phyloP scores from a whole-genome alignment of 805 yeast species.

The Yarrowia sp. region DNA sequence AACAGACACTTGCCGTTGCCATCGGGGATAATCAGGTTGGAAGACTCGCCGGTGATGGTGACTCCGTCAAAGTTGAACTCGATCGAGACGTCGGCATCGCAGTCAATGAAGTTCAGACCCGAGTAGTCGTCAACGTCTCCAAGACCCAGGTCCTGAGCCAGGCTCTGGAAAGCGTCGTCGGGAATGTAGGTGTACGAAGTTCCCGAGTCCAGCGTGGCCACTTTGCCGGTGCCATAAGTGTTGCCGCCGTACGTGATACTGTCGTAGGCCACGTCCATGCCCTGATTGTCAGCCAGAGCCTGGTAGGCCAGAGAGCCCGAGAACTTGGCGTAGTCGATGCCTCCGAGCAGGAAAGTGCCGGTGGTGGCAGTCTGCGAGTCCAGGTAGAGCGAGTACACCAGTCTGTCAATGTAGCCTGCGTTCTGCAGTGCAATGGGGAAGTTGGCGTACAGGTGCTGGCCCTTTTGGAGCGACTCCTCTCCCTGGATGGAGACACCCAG shows the following conservation, averaged over 20 bases:
- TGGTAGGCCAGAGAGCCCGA: slow-evolving; percentile 50
- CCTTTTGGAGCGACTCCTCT: slow-evolving; percentile 43
- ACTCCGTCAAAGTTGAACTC: slow-evolving; percentile 40
- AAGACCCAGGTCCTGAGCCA: neutral
- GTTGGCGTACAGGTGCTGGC: slow-evolving; percentile 42
- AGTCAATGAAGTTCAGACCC: slow-evolving; percentile 39
- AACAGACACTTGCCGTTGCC: slow-evolving; percentile 42
- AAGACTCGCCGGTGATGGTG: neutral
- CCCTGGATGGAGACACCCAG: slow-evolving; percentile 44
- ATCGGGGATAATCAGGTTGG: neutral
- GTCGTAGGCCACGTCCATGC: slow-evolving; percentile 34
- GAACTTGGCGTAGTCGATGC: slow-evolving; percentile 53
- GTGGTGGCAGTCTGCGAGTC: slow-evolving; percentile 45
- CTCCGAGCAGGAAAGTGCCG: slow-evolving; percentile 54
- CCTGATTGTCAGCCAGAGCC: neutral
- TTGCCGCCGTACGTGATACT: neutral
- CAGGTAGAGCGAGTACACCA: slow-evolving; percentile 56
- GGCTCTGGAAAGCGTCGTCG: neutral
- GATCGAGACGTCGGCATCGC: slow-evolving; percentile 24
- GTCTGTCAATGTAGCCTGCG: slow-evolving; percentile 52
- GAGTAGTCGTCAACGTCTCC: neutral
- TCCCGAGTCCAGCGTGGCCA: slow-evolving; percentile 59
- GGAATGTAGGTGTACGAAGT: slow-evolving; percentile 62
- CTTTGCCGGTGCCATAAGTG: neutral
- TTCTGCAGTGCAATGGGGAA: slow-evolving; percentile 47